Evolutionary conservation across 2,329 filamentous ascomycete genomes (phyloP), one percentile per base, ranked within the genome.

Genomic region (Purpureocillium lavendulum): DNA sequence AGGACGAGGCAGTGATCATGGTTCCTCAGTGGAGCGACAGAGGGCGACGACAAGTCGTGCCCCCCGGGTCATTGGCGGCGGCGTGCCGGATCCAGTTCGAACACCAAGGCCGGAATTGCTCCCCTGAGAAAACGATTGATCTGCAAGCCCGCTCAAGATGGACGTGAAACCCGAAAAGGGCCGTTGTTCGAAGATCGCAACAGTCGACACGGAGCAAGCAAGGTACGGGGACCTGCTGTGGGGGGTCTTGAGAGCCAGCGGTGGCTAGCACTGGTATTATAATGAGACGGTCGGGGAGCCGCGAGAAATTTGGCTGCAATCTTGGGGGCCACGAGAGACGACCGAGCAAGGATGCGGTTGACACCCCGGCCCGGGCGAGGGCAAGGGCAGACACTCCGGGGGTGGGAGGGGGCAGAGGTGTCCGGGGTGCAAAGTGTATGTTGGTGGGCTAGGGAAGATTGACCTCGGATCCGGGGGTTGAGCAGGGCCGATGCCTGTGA

Each of bases 1-100:
- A 49, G 15, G 49, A 37, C 35, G 52, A 43, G 41, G 34, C 36
- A 35, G 41, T 36, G 16, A 45, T 41, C 43, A 49, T 47, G 34
- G 39, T 43, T 44, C 18, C 37, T 37, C 39, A 37, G 40, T 43
- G 39, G 36, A 46, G 40, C 37, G 35, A 30, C 24, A 40, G 39
- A 44, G 41, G 41, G 40, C 41, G 41, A 44, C 33, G 43, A 42
- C 30, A 37, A 39, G 21, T 40, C 36, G 41, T 40, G 44, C 41
- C 44, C 33, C 35, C 39, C 30, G 44, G 44, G 42, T 21, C 40
- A 17, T 31, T 35, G 26, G 39, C 21, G 28, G 36, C 33, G 24
- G 42, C n/a, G n/a, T n/a, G n/a, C n/a, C n/a, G n/a, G n/a, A n/a
- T 39, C 32, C 35, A 39, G 18, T 33, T 16, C 30, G 17, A 43